These are phyloP conservation scores for Cyanodermella asteris DNA, from an alignment of 2,329 filamentous ascomycete species.

Conservation along the genomic window DNA sequence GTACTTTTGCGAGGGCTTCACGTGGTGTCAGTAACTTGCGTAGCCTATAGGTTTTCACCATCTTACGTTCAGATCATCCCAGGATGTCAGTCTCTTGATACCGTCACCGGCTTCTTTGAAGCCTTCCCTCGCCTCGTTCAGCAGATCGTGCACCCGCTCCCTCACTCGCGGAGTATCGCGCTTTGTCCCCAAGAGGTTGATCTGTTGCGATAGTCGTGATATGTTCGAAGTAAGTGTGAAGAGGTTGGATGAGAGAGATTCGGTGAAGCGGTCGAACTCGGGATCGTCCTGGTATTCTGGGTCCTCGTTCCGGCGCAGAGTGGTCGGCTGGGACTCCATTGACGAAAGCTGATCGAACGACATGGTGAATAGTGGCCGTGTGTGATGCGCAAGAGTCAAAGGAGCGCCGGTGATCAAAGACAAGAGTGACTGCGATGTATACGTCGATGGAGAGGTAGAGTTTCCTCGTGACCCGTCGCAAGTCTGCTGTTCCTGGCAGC, in stretches of 20 bases:
- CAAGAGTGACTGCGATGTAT: neutral
- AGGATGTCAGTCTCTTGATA: conserved; percentile 75
- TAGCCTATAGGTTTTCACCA: conserved; percentile 8
- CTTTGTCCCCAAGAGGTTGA: conserved; percentile 68
- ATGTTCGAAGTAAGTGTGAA: conserved; percentile 81
- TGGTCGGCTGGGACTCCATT: conserved; percentile 58
- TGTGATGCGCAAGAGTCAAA: no score
- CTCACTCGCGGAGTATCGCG: conserved; percentile 79
- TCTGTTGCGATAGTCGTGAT: conserved; percentile 60
- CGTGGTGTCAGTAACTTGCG: neutral
- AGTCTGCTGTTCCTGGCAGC: no score
- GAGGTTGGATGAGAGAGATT: conserved; percentile 52
- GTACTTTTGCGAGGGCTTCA: conserved; percentile 72
- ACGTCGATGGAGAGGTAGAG: neutral
- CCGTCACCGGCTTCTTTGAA: conserved; percentile 89
- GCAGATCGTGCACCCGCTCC: conserved; percentile 68
- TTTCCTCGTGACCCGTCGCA: no score
- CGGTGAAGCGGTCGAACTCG: conserved; percentile 66
- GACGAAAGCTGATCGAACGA: conserved; percentile 75
- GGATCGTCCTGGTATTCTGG: conserved; percentile 74
- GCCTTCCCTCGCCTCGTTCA: conserved; percentile 65
- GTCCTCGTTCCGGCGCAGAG: conserved; percentile 45
- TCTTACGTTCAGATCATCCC: conserved; percentile 59
- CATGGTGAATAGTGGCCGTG: no score
- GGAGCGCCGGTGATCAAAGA: neutral